Conservation (phyloP, 2,329 filamentous ascomycete species). For the Didymella exigua region DNA sequence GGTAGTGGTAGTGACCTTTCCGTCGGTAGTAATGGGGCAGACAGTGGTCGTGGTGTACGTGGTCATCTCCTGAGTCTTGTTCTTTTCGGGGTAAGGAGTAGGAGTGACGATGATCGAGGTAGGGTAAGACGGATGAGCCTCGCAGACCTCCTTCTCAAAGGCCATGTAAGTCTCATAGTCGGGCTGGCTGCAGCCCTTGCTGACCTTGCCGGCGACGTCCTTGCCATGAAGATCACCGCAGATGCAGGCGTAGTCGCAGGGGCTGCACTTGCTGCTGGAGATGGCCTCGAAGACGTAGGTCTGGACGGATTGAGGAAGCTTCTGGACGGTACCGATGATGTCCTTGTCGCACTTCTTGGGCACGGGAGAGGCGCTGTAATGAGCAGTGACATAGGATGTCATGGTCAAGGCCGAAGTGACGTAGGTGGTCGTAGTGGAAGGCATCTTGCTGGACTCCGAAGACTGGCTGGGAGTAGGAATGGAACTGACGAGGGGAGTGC, state of each 20-base stretch:
- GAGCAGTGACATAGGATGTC: constrained; percentile 16
- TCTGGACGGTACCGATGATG: constrained; percentile 10
- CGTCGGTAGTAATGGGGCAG: constrained; percentile 8
- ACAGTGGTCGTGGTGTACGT: constrained; percentile 16
- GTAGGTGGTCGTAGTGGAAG: constrained; percentile 15
- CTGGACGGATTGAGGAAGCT: constrained; percentile 13
- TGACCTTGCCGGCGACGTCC: constrained; percentile 11
- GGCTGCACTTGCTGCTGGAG: constrained; percentile 13
- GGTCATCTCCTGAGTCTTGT: constrained; percentile 4
- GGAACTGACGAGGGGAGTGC: too few relatives aligned
- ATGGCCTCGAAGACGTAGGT: constrained; percentile 19
- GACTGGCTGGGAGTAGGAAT: too few relatives aligned
- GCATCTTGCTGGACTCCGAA: not conserved
- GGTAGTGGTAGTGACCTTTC: constrained; percentile 9
- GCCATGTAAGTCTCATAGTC: constrained; percentile 10
- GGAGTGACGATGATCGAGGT: constrained; percentile 8
- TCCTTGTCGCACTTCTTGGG: constrained; percentile 13
- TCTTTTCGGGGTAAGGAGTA: constrained; percentile 8
- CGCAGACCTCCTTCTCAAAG: constrained; percentile 5
- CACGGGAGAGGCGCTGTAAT: constrained; percentile 2
- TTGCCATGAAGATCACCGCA: constrained; percentile 4
- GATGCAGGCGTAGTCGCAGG: constrained; percentile 7
- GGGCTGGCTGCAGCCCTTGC: constrained; percentile 6
- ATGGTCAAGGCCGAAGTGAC: constrained; percentile 11
- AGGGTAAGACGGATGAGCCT: constrained; percentile 1